Percentiles rank a stretch among this genome's conserved stretches.
Conservation (phyloP, 2,329 filamentous ascomycete genomes). For the Verticillium albo-atrum region DNA sequence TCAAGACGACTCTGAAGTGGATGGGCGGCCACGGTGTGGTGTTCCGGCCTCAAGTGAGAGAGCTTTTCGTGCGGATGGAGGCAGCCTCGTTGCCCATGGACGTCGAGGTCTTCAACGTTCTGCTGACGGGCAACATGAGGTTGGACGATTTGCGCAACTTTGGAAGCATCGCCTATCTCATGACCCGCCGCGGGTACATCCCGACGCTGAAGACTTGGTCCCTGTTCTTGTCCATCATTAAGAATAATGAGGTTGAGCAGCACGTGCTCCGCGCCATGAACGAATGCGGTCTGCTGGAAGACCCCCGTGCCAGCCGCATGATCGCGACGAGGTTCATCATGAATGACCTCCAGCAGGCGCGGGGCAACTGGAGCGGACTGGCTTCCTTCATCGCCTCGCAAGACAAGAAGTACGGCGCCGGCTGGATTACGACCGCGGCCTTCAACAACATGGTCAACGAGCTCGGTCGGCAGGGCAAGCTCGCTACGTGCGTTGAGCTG, state of each 20-base stretch:
- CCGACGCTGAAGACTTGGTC: slow-evolving; percentile 45
- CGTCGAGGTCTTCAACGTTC: slow-evolving; percentile 42
- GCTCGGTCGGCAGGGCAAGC: slow-evolving; percentile 33
- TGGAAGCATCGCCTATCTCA: slow-evolving; percentile 31
- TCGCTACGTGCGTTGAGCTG: slow-evolving; percentile 19
- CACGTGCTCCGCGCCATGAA: slow-evolving; percentile 44
- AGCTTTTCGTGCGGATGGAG: slow-evolving; percentile 32
- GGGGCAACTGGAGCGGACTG: slow-evolving; percentile 31
- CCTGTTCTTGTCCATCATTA: slow-evolving; percentile 47
- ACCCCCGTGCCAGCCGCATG: slow-evolving; percentile 26
- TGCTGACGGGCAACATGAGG: slow-evolving; percentile 31
- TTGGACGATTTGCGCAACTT: slow-evolving; percentile 39
- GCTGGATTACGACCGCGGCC: slow-evolving; percentile 36
- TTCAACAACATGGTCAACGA: slow-evolving; percentile 36
- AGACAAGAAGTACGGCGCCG: slow-evolving; percentile 35
- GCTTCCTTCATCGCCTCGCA: slow-evolving; percentile 34
- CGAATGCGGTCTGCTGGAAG: slow-evolving; percentile 35
- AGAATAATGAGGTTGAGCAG: slow-evolving; percentile 50
- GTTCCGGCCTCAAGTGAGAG: slow-evolving; percentile 18
- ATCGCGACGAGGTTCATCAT: slow-evolving; percentile 38
- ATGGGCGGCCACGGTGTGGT: slow-evolving; percentile 24
- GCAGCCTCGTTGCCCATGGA: slow-evolving; percentile 35
- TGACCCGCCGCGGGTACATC: slow-evolving; percentile 31
- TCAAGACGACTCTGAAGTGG: slow-evolving; percentile 41
- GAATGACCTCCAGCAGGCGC: slow-evolving; percentile 31